phyloP scores from a whole-genome alignment of 2,329 filamentous ascomycete genomes.

The Aspergillus ochraceoroseus region DNA sequence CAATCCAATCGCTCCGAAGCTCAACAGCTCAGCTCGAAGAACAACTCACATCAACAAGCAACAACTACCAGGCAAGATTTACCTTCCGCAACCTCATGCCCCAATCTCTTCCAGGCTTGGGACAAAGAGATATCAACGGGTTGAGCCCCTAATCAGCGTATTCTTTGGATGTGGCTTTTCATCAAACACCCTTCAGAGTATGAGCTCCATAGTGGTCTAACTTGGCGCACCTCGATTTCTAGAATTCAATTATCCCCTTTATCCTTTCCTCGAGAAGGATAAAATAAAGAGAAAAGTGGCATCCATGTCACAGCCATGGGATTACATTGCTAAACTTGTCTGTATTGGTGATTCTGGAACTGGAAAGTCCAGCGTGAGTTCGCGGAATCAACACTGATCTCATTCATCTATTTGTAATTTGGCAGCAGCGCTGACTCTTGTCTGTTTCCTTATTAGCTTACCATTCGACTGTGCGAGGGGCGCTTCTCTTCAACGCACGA shows the following conservation, averaged over 20 bases:
- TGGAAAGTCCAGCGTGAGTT: conserved; percentile 72
- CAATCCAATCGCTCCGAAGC: not conserved
- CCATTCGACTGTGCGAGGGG: conserved; percentile 92
- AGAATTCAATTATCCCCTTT: not conserved
- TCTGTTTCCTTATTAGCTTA: conserved; percentile 55
- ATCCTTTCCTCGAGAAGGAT: not conserved
- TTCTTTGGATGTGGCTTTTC: conserved; percentile 5
- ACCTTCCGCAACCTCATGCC: conserved; percentile 8
- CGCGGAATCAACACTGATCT: not conserved
- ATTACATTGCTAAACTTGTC: conserved; percentile 98
- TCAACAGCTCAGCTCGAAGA: not conserved
- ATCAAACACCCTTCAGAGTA: conserved; percentile 12
- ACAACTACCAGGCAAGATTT: conserved; percentile 2
- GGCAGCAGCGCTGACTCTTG: conserved; percentile 16
- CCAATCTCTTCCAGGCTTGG: not conserved
- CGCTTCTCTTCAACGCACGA: conserved; percentile 92
- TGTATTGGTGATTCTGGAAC: conserved; percentile 95
- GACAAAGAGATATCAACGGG: not conserved
- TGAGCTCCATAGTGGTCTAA: conserved; percentile 17
- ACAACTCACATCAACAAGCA: no score
- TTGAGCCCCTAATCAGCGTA: not conserved
- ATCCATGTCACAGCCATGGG: conserved; percentile 64
- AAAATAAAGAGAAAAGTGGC: conserved; percentile 16
- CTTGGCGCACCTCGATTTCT: conserved; percentile 10
- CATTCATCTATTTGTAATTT: not conserved